Conservation (phyloP, 805 yeast species). For the Naumovozyma castellii region DNA sequence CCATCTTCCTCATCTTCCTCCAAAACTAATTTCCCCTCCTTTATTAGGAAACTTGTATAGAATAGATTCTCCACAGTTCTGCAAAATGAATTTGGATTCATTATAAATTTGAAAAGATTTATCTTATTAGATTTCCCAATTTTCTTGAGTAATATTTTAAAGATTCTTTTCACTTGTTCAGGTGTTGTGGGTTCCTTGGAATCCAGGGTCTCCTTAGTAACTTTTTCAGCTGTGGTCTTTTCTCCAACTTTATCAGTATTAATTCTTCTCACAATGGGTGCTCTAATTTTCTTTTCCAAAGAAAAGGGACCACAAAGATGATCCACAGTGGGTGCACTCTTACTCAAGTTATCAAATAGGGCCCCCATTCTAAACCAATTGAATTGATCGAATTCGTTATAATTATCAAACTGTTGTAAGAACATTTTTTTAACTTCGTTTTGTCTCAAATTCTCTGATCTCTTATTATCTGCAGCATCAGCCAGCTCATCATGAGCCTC, state of each 20-base stretch:
- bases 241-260: conserved; percentile 36
- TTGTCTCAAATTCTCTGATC: conserved; percentile 9
- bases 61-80: conserved; percentile 80
- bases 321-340: conserved; percentile 40
- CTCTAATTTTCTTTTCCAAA: conserved; percentile 41
- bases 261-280: conserved; percentile 26
- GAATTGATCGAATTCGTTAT: conserved; percentile 35
- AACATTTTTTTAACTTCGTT: conserved; percentile 11
- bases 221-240: conserved; percentile 43
- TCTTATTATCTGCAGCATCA: conserved; percentile 15
- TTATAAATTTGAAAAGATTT: conserved; percentile 53
- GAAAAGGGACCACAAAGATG: conserved; percentile 66
- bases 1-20: conserved; percentile 43
- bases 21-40: conserved; percentile 56
- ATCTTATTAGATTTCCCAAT: conserved; percentile 33
- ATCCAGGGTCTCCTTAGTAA: conserved; percentile 43
- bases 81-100: conserved; percentile 68
- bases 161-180: conserved; percentile 49
- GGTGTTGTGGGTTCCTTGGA: conserved; percentile 52
- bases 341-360: conserved; percentile 38
- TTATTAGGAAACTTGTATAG: conserved; percentile 68
- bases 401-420: conserved; percentile 19
- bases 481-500: conserved; percentile 15
- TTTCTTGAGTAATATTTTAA: conserved; percentile 30
- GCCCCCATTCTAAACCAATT: conserved; percentile 57